phyloP scores from a whole-genome alignment of 2,329 filamentous ascomycete genomes.

The Exophiala aquamarina region DNA sequence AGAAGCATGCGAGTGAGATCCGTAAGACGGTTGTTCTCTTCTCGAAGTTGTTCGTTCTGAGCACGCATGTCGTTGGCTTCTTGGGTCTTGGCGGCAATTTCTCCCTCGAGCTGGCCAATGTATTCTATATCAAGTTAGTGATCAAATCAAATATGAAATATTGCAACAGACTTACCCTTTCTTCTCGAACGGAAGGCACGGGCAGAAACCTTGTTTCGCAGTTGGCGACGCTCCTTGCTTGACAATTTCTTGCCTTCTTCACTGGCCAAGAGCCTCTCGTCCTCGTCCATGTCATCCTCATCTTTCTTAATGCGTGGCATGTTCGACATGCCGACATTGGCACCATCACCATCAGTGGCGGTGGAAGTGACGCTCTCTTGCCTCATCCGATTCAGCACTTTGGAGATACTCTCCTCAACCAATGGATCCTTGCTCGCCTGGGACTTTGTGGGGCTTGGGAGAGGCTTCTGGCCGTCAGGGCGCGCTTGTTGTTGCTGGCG shows the following conservation, averaged over 20 bases:
- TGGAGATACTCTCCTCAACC: constrained; percentile 90
- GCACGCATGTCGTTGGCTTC: constrained; percentile 78
- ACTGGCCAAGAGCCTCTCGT: constrained; percentile 88
- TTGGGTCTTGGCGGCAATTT: constrained; percentile 78
- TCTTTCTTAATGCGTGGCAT: constrained; percentile 81
- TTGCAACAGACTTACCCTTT: constrained; percentile 70
- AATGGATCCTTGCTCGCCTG: constrained; percentile 60
- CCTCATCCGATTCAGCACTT: constrained; percentile 89
- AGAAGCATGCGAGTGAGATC: constrained; percentile 80
- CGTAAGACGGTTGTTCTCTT: constrained; percentile 80
- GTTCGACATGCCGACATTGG: constrained; percentile 34
- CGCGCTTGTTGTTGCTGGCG: constrained; percentile 52
- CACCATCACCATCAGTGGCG: constrained; percentile 51
- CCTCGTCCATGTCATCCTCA: constrained; percentile 98
- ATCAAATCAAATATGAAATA: constrained; percentile 3
- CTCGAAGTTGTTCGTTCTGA: constrained; percentile 77
- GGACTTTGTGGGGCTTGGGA: constrained; percentile 31
- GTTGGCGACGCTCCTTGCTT: constrained; percentile 92
- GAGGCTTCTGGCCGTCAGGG: constrained; percentile 27
- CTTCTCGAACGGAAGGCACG: constrained; percentile 95
- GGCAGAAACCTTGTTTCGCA: constrained; percentile 98
- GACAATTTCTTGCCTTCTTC: constrained; percentile 99
- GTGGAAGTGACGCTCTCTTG: constrained; percentile 63
- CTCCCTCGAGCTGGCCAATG: constrained; percentile 88
- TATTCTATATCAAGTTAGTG: constrained; percentile 74